A percentile compares a stretch with the other conserved stretches of the same genome.
Conservation (phyloP, 331 rosid species). For the Spiraea crenata region DNA sequence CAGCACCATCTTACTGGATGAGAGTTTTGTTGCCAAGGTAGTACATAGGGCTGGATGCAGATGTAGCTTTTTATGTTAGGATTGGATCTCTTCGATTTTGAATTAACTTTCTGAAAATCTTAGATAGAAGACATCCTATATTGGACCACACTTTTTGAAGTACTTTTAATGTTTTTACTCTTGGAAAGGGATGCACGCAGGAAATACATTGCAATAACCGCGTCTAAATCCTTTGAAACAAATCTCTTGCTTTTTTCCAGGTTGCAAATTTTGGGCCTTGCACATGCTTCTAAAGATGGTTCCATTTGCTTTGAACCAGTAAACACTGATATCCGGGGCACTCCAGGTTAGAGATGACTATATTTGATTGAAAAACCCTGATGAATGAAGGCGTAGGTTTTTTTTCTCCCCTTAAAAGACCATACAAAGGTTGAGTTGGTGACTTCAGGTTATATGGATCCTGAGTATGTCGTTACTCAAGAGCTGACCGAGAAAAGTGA, state of each 20-base stretch:
- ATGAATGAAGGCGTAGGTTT: not conserved
- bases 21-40: constrained; percentile 92
- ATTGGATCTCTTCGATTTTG: not conserved
- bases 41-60: constrained; percentile 20
- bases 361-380: not conserved
- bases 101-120: not conserved
- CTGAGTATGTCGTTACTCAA: constrained; percentile 90
- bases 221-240: constrained; percentile 18
- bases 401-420: constrained; percentile 19
- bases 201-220: constrained; percentile 12
- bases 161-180: not conserved
- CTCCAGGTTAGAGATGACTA: constrained; percentile 62
- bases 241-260: constrained; percentile 37
- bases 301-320: constrained; percentile 80
- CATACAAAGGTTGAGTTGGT: constrained; percentile 26
- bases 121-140: not conserved
- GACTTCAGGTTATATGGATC: constrained; percentile 95
- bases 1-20: constrained; percentile 89
- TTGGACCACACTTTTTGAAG: not conserved
- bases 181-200: not conserved
- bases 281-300: constrained; percentile 87
- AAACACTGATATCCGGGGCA: constrained; percentile 83
- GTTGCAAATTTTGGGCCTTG: constrained; percentile 99
- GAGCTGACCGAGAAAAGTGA: constrained; percentile 97
- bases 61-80: constrained; percentile 4